Evolutionary conservation across 192 early-diverging fungal genomes (phyloP).

Genomic region (Coemansia sp.): DNA sequence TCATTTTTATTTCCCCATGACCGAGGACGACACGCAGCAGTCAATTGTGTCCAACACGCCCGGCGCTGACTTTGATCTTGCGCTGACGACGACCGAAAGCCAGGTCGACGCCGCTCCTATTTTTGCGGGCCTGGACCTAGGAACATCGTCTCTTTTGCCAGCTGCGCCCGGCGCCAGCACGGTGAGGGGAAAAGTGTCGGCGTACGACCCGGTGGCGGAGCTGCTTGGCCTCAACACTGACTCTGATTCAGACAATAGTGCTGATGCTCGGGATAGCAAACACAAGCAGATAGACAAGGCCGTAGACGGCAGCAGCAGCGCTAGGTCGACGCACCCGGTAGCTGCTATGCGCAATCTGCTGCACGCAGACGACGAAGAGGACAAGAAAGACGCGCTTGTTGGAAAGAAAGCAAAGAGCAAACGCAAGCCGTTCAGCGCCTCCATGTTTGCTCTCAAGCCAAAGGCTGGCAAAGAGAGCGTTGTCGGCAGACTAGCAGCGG

Average conservation of each 20-base stretch:
- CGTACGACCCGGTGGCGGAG: conserved; percentile 37
- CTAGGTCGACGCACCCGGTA: not conserved
- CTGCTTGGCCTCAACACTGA: conserved; percentile 27
- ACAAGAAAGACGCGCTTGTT: not conserved
- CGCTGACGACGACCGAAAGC: not conserved
- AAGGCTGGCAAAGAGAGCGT: conserved; percentile 14
- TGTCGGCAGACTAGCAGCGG: conserved; percentile 16
- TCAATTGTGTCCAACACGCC: conserved; percentile 1
- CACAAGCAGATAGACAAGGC: too few relatives aligned
- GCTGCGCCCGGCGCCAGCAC: not conserved
- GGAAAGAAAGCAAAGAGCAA: conserved; percentile 2
- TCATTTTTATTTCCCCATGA: not conserved
- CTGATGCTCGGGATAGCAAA: not conserved
- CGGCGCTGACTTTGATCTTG: not conserved
- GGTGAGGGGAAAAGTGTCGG: not conserved
- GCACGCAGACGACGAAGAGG: not conserved
- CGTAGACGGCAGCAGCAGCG: too few relatives aligned
- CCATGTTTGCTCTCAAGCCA: conserved; percentile 15
- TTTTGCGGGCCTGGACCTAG: not conserved
- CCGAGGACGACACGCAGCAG: conserved; percentile 3
- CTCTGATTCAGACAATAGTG: conserved; percentile 8
- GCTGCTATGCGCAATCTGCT: not conserved
- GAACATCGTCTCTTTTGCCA: conserved; percentile 1
- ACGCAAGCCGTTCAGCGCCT: conserved; percentile 10
- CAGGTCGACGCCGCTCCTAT: not conserved